These are phyloP conservation scores for Coemansia pectinata DNA, from an alignment of 192 early-diverging fungal genomes.

Conservation along the genomic window DNA sequence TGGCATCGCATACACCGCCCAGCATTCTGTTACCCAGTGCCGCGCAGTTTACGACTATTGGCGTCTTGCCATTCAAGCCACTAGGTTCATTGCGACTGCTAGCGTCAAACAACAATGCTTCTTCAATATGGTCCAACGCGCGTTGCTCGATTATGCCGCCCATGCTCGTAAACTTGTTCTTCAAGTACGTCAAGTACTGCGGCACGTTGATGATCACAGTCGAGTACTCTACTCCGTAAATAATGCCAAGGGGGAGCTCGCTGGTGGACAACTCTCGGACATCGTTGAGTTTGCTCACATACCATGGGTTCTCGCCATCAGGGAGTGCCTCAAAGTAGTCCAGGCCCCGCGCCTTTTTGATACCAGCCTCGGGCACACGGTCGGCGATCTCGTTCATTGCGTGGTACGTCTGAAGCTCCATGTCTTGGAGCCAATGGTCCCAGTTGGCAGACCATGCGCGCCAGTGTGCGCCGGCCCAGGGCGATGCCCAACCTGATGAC, in stretches of 20 bases:
- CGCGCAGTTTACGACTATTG: slow-evolving; percentile 77
- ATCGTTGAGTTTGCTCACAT: slow-evolving; percentile 11
- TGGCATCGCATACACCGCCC: slow-evolving; percentile 69
- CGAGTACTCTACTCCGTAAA: slow-evolving; percentile 31
- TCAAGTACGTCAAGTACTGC: slow-evolving; percentile 29
- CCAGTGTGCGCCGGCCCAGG: slow-evolving; percentile 69
- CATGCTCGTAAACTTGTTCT: slow-evolving; percentile 6
- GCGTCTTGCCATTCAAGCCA: neutral
- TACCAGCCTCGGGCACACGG: slow-evolving; percentile 18
- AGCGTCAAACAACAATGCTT: neutral
- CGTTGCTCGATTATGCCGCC: slow-evolving; percentile 20
- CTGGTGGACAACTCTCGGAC: slow-evolving; percentile 1
- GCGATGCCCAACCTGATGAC: slow-evolving; percentile 51
- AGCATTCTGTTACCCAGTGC: slow-evolving; percentile 68
- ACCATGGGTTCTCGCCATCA: slow-evolving; percentile 14
- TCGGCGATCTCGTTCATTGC: slow-evolving; percentile 26
- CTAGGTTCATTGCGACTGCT: neutral
- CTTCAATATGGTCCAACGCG: slow-evolving; percentile 18
- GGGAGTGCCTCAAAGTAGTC: slow-evolving; percentile 16
- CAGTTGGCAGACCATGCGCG: slow-evolving; percentile 55
- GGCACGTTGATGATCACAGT: slow-evolving; percentile 46
- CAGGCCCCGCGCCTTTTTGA: slow-evolving; percentile 14
- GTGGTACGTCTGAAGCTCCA: slow-evolving; percentile 30
- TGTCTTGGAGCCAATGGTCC: slow-evolving; percentile 44
- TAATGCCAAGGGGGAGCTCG: slow-evolving; percentile 14